Percentiles rank a stretch among this genome's conserved stretches.
phyloP scores from a whole-genome alignment of 495 filamentous ascomycete species.

The Podospora australis region DNA sequence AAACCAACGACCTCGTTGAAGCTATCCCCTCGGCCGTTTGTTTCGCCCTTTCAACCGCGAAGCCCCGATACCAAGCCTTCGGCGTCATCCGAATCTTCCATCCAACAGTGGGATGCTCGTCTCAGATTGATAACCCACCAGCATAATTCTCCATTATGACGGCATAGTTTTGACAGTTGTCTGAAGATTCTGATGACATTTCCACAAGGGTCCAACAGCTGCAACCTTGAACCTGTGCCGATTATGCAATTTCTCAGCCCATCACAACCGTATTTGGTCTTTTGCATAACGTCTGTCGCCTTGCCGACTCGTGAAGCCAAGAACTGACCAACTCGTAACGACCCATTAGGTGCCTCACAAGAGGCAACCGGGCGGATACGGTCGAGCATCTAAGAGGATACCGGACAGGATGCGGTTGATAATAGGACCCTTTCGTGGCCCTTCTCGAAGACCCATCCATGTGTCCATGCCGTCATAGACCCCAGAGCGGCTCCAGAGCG shows the following conservation, averaged over 20 bases:
- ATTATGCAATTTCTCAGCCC: not conserved
- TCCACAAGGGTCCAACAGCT: conserved; percentile 1
- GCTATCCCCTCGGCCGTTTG: not conserved
- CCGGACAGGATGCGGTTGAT: not conserved
- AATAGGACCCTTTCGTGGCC: not conserved
- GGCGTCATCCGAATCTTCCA: not conserved
- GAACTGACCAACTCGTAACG: not conserved
- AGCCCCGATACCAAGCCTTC: not conserved
- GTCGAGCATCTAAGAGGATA: not conserved
- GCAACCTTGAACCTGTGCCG: not conserved
- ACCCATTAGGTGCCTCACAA: not conserved
- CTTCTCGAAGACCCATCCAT: not conserved
- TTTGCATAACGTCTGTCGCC: no score
- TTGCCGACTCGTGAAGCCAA: not conserved
- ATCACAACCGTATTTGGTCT: no score
- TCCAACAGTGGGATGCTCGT: not conserved
- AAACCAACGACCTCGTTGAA: not conserved
- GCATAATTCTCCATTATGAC: conserved; percentile 10
- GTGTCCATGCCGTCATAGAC: conserved; percentile 28
- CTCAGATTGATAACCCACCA: not conserved
- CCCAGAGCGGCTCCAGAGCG: not conserved
- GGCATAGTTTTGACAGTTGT: conserved; percentile 2
- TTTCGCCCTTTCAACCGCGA: conserved; percentile 1
- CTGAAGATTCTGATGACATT: conserved; percentile 1
- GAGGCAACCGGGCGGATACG: not conserved